phyloP scores from a whole-genome alignment of 139 green algal genomes.

The Gonium pectorale region DNA sequence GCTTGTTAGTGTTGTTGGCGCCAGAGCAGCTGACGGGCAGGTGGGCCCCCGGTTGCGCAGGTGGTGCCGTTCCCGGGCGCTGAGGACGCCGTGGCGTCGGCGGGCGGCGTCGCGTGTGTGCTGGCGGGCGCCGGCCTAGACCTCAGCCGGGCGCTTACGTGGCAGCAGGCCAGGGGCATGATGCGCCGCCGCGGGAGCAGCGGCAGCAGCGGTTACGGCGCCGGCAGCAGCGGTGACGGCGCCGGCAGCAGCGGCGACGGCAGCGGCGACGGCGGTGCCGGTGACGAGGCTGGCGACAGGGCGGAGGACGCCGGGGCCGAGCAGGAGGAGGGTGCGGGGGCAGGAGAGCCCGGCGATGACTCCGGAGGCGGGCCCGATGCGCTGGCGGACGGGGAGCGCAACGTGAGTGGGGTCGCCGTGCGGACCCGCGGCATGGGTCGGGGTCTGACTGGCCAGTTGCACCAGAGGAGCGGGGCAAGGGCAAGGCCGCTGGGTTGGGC shows the following conservation, averaged over 20 bases:
- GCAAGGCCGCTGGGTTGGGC: too few relatives aligned
- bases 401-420: not conserved
- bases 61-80: slow-evolving; percentile 63
- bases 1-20: too few relatives aligned
- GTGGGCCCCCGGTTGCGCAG: too few relatives aligned
- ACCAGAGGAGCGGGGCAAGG: too few relatives aligned
- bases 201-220: not conserved
- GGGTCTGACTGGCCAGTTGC: too few relatives aligned
- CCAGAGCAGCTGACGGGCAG: too few relatives aligned
- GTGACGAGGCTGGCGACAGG: too few relatives aligned
- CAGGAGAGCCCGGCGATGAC: too few relatives aligned
- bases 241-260: not conserved
- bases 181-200: slow-evolving; percentile 10
- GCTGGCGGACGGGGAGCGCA: too few relatives aligned
- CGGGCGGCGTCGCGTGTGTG: slow-evolving; percentile 71
- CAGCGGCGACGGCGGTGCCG: not conserved
- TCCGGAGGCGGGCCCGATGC: too few relatives aligned
- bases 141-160: slow-evolving; percentile 3
- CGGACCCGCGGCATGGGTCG: too few relatives aligned
- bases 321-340: not conserved
- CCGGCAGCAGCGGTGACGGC: too few relatives aligned
- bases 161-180: not conserved
- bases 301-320: not conserved
- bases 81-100: slow-evolving; percentile 61
- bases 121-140: slow-evolving; percentile 54